Evolutionary conservation across 805 yeast genomes (phyloP), one percentile per base, ranked within the genome.

Genomic region (Candida alai): DNA sequence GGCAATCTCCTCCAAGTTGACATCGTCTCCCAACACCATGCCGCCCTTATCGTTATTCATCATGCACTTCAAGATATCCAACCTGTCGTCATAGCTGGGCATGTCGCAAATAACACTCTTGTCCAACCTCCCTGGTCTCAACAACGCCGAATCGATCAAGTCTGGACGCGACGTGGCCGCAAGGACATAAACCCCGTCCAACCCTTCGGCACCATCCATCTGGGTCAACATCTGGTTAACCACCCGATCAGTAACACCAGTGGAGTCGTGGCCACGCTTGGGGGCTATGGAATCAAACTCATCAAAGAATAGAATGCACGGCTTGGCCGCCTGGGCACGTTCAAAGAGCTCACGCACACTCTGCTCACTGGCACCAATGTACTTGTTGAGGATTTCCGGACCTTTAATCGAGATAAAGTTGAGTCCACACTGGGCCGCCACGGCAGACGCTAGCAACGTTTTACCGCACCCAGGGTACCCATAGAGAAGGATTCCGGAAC

Each of bases 401-500:
- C 97, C 97, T 53, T 90, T 90, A 29, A 90, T 83, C 1, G 95
- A 83, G 18, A 90, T 89, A 54, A 90, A 90, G 49, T 90, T 90
- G 40, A 90, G 66, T 0, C 97, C 97, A 61, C 96, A 88, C 53
- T 89, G 93, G 1, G 87, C 80, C 2, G 96, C 95, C 33, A 90
- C 84, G 0, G 97, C 96, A 37, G 93, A 83, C 0, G 97, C 97
- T 24, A 90, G 58, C 41, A 89, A 66, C 0, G 97, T 90, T 58
- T 90, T 90, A 29, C 98, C 98, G 60, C 98, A 90, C 2, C 98
- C 98, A 0, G 98, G 97, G 53, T 86, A 90, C 0, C 98, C 98
- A 57, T 90, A 90, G 10, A 90, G 70, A 32, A 90, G 62, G 16
- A 90, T 76, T 32, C 98, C 98, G 0, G 96, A 86, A 48, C 97